Evolutionary conservation across 805 yeast species (phyloP), one percentile per base, ranked within the genome.

Genomic region (Lipomyces spencermartinsiae): DNA sequence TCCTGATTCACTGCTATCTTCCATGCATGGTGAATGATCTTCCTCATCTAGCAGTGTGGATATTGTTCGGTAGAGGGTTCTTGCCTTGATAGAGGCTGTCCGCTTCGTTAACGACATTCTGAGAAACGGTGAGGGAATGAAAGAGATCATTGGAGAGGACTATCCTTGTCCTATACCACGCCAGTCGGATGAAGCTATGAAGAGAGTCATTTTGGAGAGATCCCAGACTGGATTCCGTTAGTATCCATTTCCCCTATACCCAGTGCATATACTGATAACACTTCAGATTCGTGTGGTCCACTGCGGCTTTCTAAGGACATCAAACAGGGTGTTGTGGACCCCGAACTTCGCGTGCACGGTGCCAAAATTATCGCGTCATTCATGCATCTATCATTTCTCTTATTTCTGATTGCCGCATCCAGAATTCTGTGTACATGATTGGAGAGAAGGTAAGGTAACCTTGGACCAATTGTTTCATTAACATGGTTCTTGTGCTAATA

Each of bases 311-410:
- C 46, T 4, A 14, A 39, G 16, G 16, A 39, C 46, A 14, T 14
- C 46, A 16, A 39, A 39, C 46, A 39, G 19, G 78, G 77, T 68
- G 78, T 76, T 7, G 79, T 77, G 16, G 78, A 76, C 62, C 75
- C 78, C 53, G 59, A 71, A 14, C 75, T 77, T 56, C 70, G 69
- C 68, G 79, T 77, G 33, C 77, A 75, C 61, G 79, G 79, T 1
- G 61, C 77, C 49, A 71, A 68, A 73, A 74, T 59, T 71, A 76
- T 55, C 77, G 79, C 58, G 77, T 77, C 22, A 74, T 74, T 59
- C 79, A 77, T 60, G 79, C 78, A 14, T 75, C 78, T 59, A 72
- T 77, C 35, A 75, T 76, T 63, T 79, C 79, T 25, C 77, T 73
- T 31, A 77, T 77, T 53, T 77, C 77, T 22, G 75, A 75, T 53